Base-by-base conservation (phyloP, 345 rosid genomes). In the Rhodamnia argentea region DNA sequence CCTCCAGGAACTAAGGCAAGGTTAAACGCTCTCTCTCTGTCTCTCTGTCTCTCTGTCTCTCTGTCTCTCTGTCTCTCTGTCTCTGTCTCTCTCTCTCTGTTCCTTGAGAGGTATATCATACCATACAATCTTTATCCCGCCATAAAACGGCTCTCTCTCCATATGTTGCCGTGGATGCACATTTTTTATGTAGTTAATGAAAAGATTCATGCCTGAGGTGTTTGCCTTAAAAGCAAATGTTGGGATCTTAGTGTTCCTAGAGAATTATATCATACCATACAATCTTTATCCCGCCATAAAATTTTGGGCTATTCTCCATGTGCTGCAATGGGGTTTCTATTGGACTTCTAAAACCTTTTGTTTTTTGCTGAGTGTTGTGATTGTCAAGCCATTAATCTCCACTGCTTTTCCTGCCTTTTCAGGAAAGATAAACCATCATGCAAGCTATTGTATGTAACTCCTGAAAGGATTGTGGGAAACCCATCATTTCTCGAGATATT, bases 391-490 rank as follows among this genome's bases (percentile, higher is more conserved):
- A 29, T 29, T 29, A 29, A 15, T 64, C 29, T 58, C 14, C 64
- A 58, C 62, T 9, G 7, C 62, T 58, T 58, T 26, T 27, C 62
- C 27, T 64, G 12, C 40, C 6, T 29, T 64, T 64, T 64, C 85
- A 94, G 98, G 87, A 93, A 90, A 83, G 98, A 90, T 84, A 92
- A 91, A 52, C 99, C 99, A 51, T 96, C 99, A 37, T 97, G 98
- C 91, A 96, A 94, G 89, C 98, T 96, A 87, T 90, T 97, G 84
- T 96, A 97, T 85, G 98, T 96, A 88, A 97, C 99, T 86, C 99
- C 98, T 86, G 98, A 96, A 89, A 94, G 95, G 93, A 92, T 92
- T 50, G 98, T 89, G 44, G 99, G 99, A 85, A 97, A 95, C 86
- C 86, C 88, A 56, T 86, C 89, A 84, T 95, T 97, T 92, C 83